Percentiles rank a stretch among this genome's conserved stretches.
Evolutionary conservation across 768 basidiomycete genomes (phyloP).

Genomic region (Amanita subjunquillea): DNA sequence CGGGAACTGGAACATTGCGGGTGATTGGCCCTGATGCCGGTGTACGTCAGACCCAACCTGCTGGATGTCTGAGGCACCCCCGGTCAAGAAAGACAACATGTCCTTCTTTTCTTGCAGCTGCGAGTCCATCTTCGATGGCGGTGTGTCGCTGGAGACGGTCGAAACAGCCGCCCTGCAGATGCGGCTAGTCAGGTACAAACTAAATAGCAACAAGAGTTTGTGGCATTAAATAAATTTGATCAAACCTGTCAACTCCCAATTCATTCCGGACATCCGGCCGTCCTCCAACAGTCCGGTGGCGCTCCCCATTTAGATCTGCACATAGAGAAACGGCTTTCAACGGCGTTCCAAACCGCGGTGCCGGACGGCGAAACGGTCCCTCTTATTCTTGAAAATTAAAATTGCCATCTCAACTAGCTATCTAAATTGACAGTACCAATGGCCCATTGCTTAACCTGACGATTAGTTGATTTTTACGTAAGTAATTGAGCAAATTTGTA

Average conservation of each 20-base stretch:
- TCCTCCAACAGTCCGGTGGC: not conserved
- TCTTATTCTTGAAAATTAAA: no score
- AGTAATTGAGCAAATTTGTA: no score
- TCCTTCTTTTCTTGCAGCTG: constrained; percentile 7
- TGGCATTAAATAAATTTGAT: not conserved
- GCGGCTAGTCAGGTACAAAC: not conserved
- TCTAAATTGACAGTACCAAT: no score
- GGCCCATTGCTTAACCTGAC: not conserved
- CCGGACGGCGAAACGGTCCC: no score
- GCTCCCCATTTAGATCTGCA: not conserved
- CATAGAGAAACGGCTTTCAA: not conserved
- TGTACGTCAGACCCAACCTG: not conserved
- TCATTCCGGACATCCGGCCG: not conserved
- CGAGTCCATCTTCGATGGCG: constrained; percentile 3
- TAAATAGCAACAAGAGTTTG: not conserved
- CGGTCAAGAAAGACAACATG: constrained; percentile 3
- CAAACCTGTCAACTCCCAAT: not conserved
- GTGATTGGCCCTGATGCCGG: not conserved
- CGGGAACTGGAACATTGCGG: constrained; percentile 3
- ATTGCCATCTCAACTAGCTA: no score
- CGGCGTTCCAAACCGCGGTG: not conserved
- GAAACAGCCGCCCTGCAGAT: not conserved
- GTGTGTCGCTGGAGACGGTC: not conserved
- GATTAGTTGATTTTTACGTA: not conserved
- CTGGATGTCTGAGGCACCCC: not conserved